A percentile compares a stretch with the other conserved stretches of the same genome.
Evolutionary conservation across 2,329 filamentous ascomycete genomes (phyloP).

Genomic region (Claviceps monticola): DNA sequence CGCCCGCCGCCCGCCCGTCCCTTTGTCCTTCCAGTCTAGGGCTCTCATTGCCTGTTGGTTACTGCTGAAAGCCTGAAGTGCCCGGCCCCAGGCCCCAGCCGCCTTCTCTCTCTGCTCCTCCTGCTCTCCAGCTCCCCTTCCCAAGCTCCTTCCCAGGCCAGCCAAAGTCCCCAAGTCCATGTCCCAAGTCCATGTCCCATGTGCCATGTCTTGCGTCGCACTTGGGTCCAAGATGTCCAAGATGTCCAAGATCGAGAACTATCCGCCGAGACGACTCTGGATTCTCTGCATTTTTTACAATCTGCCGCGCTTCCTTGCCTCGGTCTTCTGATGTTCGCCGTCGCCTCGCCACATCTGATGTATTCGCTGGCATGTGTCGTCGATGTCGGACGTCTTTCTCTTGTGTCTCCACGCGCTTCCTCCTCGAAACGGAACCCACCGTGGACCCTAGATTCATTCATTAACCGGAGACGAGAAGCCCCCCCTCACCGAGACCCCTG

Average conservation of each 20-base stretch:
- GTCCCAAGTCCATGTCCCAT: no score
- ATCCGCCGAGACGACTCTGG: neutral
- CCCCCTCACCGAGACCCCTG: slow-evolving; percentile 5
- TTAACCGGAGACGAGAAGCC: slow-evolving; percentile 7
- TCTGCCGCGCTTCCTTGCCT: neutral
- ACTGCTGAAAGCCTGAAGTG: neutral
- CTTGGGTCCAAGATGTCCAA: neutral
- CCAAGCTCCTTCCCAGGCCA: neutral
- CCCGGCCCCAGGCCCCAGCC: neutral
- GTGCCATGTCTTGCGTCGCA: neutral
- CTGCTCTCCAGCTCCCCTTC: neutral
- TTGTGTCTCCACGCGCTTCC: slow-evolving; percentile 5
- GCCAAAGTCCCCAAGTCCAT: neutral
- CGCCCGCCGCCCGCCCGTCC: neutral
- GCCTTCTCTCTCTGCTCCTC: neutral
- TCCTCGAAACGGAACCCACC: slow-evolving; percentile 7
- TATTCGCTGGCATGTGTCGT: neutral
- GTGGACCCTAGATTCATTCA: slow-evolving; percentile 5
- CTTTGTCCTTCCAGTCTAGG: no score
- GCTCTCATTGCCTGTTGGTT: neutral
- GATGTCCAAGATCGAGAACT: neutral
- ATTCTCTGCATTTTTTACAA: neutral
- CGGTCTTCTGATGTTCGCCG: neutral
- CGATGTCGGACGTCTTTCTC: neutral
- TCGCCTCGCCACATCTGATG: neutral